Evolutionary conservation across 371 early-diverging fungal genomes (phyloP).

Genomic region (Haplosporangium sp.): DNA sequence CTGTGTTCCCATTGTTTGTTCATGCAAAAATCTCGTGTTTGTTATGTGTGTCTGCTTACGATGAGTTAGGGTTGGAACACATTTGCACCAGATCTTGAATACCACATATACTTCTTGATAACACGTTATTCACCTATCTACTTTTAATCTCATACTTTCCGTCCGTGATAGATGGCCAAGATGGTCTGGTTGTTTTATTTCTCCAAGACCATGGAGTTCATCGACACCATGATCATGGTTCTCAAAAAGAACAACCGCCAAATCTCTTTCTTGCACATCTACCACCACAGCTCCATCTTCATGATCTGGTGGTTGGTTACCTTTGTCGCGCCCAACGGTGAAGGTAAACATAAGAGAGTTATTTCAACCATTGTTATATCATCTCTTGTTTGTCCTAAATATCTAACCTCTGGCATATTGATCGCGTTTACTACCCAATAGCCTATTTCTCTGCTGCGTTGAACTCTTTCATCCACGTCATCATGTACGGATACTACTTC

Average conservation of each 20-base stretch:
- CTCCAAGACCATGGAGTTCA: slow-evolving; percentile 71
- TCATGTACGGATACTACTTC: slow-evolving; percentile 77
- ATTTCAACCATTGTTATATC: background rate
- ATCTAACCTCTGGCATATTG: background rate
- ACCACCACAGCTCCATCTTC: slow-evolving; percentile 75
- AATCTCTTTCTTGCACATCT: slow-evolving; percentile 75
- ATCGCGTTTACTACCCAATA: background rate
- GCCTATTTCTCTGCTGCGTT: slow-evolving; percentile 70
- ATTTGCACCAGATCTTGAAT: too few relatives aligned
- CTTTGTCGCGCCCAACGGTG: slow-evolving; percentile 68
- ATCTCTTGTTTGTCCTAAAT: background rate
- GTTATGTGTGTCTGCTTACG: too few relatives aligned
- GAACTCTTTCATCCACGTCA: slow-evolving; percentile 73
- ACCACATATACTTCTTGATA: too few relatives aligned
- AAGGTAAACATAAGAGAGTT: slow-evolving; percentile 43
- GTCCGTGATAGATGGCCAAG: slow-evolving; percentile 62
- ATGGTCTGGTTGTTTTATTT: slow-evolving; percentile 69
- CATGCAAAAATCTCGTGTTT: too few relatives aligned
- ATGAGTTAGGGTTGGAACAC: too few relatives aligned
- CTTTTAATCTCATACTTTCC: background rate
- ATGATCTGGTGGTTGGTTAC: slow-evolving; percentile 71
- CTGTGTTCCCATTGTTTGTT: background rate
- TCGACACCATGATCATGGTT: slow-evolving; percentile 77
- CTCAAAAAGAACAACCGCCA: slow-evolving; percentile 75
- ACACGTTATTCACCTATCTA: background rate